Evolutionary conservation across 768 basidiomycete species (phyloP).

Genomic region (Daedaleopsis nitida): DNA sequence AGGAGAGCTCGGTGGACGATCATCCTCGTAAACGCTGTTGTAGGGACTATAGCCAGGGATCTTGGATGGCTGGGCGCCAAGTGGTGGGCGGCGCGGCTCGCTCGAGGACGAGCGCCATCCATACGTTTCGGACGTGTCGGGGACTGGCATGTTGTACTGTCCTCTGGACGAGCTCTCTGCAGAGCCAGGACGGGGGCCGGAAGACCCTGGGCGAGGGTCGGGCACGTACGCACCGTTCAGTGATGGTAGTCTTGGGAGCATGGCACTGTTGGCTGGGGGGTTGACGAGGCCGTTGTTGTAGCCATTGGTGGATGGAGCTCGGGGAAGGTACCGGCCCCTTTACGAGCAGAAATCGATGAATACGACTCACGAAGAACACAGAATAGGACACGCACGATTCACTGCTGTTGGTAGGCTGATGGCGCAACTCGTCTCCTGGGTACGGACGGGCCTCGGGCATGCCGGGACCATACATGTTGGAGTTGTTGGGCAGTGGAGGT

Average conservation of each 20-base stretch:
- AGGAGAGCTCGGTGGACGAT: slow-evolving; percentile 22
- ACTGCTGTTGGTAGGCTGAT: slow-evolving; percentile 18
- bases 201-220: slow-evolving; percentile 20
- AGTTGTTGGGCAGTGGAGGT: slow-evolving; percentile 18
- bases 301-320: slow-evolving; percentile 18
- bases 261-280: slow-evolving; percentile 18
- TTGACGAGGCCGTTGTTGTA: slow-evolving; percentile 13
- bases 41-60: slow-evolving; percentile 29
- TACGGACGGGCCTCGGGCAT: slow-evolving; percentile 25
- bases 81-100: slow-evolving; percentile 27
- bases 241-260: slow-evolving; percentile 16
- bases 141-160: slow-evolving; percentile 25
- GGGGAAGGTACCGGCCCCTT: slow-evolving; percentile 24
- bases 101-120: slow-evolving; percentile 7
- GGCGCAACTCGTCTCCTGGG: slow-evolving; percentile 14
- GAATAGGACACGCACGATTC: slow-evolving; percentile 24
- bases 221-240: slow-evolving; percentile 15
- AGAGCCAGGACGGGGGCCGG: slow-evolving; percentile 18
- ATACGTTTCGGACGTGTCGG: slow-evolving; percentile 16
- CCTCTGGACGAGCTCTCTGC: slow-evolving; percentile 15
- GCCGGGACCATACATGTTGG: neutral
- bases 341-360: neutral
- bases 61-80: slow-evolving; percentile 30
- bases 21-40: slow-evolving; percentile 19
- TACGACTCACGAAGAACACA: neutral